Percentiles rank a stretch among this genome's conserved stretches.
Evolutionary conservation across 352 stramenopile species (phyloP).

Genomic region (Globisporangium lucens): DNA sequence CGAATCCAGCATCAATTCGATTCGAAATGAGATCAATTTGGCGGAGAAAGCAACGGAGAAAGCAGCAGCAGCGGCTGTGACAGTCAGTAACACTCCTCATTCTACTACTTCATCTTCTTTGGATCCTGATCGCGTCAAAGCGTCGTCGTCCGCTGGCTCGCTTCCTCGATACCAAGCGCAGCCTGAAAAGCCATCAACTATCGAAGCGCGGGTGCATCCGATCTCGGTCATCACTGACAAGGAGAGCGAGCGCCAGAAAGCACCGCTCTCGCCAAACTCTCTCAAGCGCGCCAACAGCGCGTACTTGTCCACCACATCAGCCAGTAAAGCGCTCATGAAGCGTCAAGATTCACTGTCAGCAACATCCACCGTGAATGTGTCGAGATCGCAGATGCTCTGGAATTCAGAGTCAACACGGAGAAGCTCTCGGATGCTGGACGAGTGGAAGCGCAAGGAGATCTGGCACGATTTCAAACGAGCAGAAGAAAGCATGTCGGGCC

Average conservation of each 20-base stretch:
- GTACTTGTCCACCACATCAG: conserved; percentile 21
- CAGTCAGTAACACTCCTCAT: not conserved
- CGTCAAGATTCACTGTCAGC: conserved; percentile 14
- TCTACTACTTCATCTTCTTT: not conserved
- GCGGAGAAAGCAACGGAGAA: conserved; percentile 7
- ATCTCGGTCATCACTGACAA: conserved; percentile 18
- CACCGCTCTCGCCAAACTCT: conserved; percentile 27
- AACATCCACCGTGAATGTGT: conserved; percentile 15
- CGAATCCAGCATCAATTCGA: conserved; percentile 6
- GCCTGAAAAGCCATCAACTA: not conserved
- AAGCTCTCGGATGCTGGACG: conserved; percentile 55
- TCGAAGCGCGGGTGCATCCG: conserved; percentile 27
- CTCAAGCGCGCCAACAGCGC: conserved; percentile 46
- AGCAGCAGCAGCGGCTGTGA: conserved; percentile 4
- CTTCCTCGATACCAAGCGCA: not conserved
- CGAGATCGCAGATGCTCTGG: conserved; percentile 42
- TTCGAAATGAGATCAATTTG: conserved; percentile 14
- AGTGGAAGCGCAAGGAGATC: conserved; percentile 72
- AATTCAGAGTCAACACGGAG: conserved; percentile 26
- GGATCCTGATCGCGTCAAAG: not conserved
- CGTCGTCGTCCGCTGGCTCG: not conserved
- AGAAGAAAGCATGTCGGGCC: conserved; percentile 39
- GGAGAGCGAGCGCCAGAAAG: conserved; percentile 14
- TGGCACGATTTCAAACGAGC: conserved; percentile 71
- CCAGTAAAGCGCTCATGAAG: conserved; percentile 21